A percentile compares a stretch with the other conserved stretches of the same genome.
Evolutionary conservation across 495 filamentous ascomycete species (phyloP).

Genomic region (Daldinia bambusicola): DNA sequence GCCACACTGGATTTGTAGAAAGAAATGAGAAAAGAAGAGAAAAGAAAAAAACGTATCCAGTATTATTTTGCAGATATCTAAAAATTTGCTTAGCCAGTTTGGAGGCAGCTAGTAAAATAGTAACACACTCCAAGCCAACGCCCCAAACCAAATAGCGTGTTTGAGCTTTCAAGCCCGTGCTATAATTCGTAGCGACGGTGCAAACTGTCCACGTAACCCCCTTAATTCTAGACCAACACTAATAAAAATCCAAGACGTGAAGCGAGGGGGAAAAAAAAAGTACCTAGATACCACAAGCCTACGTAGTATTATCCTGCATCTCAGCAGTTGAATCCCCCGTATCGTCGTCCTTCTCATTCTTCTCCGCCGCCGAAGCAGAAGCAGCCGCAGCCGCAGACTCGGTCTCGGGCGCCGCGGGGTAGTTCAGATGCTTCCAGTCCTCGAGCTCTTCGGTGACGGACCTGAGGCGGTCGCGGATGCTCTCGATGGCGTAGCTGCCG

Average conservation of each 20-base stretch:
- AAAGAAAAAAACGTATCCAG: too few species aligned
- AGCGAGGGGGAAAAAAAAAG: too few species aligned
- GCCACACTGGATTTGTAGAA: too few species aligned
- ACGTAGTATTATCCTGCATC: constrained; percentile 27
- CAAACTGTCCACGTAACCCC: neutral
- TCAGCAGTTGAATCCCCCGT: constrained; percentile 45
- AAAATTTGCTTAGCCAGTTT: too few species aligned
- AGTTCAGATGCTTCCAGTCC: constrained; percentile 86
- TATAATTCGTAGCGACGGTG: neutral
- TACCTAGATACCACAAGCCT: neutral
- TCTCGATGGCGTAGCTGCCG: constrained; percentile 94
- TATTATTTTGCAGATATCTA: too few species aligned
- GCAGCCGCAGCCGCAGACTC: constrained; percentile 12
- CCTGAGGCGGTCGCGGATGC: constrained; percentile 86
- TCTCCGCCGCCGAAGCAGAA: constrained; percentile 19
- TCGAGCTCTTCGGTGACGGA: constrained; percentile 95
- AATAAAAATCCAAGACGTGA: neutral
- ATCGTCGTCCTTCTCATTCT: constrained; percentile 47
- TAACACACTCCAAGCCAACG: neutral
- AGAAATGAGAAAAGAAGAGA: too few species aligned
- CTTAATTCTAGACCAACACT: neutral
- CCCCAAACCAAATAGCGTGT: neutral
- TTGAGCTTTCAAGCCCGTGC: neutral
- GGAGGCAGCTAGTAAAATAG: neutral
- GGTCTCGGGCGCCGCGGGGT: constrained; percentile 55